phyloP scores from a whole-genome alignment of 2,329 filamentous ascomycete species.

The Parascedosporium putredinis region DNA sequence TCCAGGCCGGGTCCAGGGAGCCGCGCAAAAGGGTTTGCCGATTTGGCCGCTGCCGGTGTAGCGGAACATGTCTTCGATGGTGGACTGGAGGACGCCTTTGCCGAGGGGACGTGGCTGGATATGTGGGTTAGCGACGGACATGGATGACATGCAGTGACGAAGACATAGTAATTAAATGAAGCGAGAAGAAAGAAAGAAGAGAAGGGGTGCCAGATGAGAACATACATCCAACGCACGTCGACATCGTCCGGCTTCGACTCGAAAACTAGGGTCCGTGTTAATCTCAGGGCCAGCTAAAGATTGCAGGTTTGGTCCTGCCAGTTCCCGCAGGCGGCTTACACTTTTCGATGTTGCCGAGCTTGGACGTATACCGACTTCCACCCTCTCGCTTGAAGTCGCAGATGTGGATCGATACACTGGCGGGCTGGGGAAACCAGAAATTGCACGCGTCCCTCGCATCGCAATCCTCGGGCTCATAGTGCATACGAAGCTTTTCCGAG shows the following conservation, averaged over 20 bases:
- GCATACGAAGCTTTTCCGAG: slow-evolving; percentile 4
- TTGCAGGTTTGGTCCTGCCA: not conserved
- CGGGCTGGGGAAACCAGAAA: slow-evolving; percentile 5
- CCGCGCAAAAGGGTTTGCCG: slow-evolving; percentile 6
- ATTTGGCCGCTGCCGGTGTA: slow-evolving; percentile 6
- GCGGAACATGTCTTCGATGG: slow-evolving; percentile 8
- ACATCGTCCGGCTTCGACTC: slow-evolving; percentile 4
- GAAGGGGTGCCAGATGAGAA: not conserved
- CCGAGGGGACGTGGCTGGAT: slow-evolving; percentile 4
- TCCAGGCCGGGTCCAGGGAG: slow-evolving; percentile 4
- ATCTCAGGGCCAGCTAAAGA: not conserved
- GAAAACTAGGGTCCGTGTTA: not conserved
- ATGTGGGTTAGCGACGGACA: not conserved
- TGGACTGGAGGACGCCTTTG: slow-evolving; percentile 5
- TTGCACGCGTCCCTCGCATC: slow-evolving; percentile 4
- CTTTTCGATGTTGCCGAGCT: slow-evolving; percentile 3
- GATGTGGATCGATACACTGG: not conserved
- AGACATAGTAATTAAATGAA: too few species aligned
- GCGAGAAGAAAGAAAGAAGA: too few species aligned
- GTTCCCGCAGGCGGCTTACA: not conserved
- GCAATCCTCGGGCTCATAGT: slow-evolving; percentile 3
- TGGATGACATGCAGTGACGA: too few species aligned
- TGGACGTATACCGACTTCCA: not conserved
- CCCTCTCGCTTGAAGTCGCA: slow-evolving; percentile 1
- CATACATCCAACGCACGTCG: slow-evolving; percentile 6